phyloP scores from a whole-genome alignment of 129 eudicot species.

The Smallanthus sonchifolius region DNA sequence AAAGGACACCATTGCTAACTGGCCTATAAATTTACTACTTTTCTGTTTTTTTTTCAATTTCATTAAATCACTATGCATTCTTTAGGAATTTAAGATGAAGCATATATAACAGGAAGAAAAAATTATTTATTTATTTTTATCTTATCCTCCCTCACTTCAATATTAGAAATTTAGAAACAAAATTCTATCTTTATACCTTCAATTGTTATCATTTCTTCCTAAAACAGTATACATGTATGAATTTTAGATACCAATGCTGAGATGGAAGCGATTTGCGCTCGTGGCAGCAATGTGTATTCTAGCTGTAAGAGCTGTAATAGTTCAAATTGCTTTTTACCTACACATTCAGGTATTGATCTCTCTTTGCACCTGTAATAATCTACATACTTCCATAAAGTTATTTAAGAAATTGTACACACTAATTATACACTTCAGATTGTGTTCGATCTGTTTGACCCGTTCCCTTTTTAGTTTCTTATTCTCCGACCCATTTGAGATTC shows the following conservation, averaged over 20 bases:
- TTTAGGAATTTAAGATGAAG: background rate
- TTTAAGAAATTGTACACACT: background rate
- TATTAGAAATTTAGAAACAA: background rate
- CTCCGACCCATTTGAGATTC: background rate
- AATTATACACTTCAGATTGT: background rate
- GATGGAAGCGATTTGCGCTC: slow-evolving; percentile 95
- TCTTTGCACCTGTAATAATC: background rate
- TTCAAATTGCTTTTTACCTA: slow-evolving; percentile 91
- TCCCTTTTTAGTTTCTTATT: background rate
- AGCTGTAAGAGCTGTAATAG: slow-evolving; percentile 88
- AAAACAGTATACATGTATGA: background rate
- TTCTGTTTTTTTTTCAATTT: background rate
- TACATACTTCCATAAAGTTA: background rate
- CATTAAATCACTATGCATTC: background rate
- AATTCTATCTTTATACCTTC: background rate
- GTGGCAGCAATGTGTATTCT: slow-evolving; percentile 95
- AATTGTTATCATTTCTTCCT: background rate
- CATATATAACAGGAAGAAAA: background rate
- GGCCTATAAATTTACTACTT: too few species aligned
- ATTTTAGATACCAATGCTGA: slow-evolving; percentile 68
- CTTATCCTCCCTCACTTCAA: background rate
- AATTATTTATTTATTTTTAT: background rate
- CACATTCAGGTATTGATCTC: slow-evolving; percentile 67
- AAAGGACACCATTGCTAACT: too few species aligned
- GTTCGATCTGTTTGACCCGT: background rate